phyloP scores from a whole-genome alignment of 176 grass and related monocot species.

The Aegilops longissima region DNA sequence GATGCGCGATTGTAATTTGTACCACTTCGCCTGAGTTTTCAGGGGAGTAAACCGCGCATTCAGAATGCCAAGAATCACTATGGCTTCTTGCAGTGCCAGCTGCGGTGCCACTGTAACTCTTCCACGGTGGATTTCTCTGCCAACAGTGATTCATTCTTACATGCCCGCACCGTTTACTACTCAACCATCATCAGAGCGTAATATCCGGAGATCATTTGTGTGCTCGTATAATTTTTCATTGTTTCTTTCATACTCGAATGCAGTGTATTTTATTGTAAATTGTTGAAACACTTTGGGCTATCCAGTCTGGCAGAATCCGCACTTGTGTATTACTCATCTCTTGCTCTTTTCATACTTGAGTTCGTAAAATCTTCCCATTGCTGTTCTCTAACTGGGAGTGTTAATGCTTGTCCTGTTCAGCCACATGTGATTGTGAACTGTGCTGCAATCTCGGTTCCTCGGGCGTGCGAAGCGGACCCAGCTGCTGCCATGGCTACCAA shows the following conservation, averaged over 20 bases:
- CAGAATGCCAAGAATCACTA: not conserved
- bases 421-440: slow-evolving; percentile 87
- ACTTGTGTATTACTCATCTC: not conserved
- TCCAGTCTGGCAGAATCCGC: not conserved
- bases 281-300: not conserved
- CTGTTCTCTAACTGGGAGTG: not conserved
- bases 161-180: not conserved
- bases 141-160: not conserved
- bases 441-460: slow-evolving; percentile 80
- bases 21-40: not conserved
- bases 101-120: not conserved
- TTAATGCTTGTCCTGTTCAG: slow-evolving; percentile 19
- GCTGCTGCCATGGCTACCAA: slow-evolving; percentile 74
- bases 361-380: not conserved
- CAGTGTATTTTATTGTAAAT: not conserved
- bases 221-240: not conserved
- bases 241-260: not conserved
- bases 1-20: not conserved
- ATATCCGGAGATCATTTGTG: not conserved
- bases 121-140: not conserved
- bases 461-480: slow-evolving; percentile 74
- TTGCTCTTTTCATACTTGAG: not conserved
- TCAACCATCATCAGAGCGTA: not conserved
- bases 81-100: not conserved
- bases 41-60: not conserved